Conservation (phyloP, 805 yeast species). For the Tetrapisispora fleetii region DNA sequence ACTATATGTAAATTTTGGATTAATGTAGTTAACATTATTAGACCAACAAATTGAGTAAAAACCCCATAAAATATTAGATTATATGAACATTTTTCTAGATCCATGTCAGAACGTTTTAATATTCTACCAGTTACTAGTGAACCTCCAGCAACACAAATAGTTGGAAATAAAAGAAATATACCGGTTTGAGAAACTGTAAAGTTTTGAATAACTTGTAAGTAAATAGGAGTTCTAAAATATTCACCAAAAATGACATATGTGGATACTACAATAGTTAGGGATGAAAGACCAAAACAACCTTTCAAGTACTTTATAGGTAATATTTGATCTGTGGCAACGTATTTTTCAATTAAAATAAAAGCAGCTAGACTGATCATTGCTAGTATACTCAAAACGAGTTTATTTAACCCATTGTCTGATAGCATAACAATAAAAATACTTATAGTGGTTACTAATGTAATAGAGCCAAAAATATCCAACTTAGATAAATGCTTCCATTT, state of each 20-base stretch:
- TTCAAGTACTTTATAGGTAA: slow-evolving; percentile 46
- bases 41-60: slow-evolving; percentile 16
- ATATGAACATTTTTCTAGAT: slow-evolving; percentile 24
- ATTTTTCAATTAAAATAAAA: slow-evolving; percentile 29
- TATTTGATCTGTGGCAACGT: slow-evolving; percentile 41
- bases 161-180: slow-evolving; percentile 43
- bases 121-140: slow-evolving; percentile 46
- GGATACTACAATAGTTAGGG: slow-evolving; percentile 37
- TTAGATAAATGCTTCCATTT: slow-evolving; percentile 40
- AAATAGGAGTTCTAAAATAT: slow-evolving; percentile 51
- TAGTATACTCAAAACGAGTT: not conserved
- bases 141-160: slow-evolving; percentile 43
- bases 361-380: slow-evolving; percentile 26
- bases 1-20: slow-evolving; percentile 30
- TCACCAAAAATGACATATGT: slow-evolving; percentile 37
- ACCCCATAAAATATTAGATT: slow-evolving; percentile 16
- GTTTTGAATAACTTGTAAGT: slow-evolving; percentile 42
- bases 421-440: slow-evolving; percentile 28
- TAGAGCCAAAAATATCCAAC: slow-evolving; percentile 61
- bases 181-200: slow-evolving; percentile 48
- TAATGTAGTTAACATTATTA: slow-evolving; percentile 25
- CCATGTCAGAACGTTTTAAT: slow-evolving; percentile 28
- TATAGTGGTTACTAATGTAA: slow-evolving; percentile 39
- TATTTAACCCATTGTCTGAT: slow-evolving; percentile 3
- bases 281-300: slow-evolving; percentile 47